phyloP scores from a whole-genome alignment of 495 filamentous ascomycete genomes.

The Penicillium pulvis region DNA sequence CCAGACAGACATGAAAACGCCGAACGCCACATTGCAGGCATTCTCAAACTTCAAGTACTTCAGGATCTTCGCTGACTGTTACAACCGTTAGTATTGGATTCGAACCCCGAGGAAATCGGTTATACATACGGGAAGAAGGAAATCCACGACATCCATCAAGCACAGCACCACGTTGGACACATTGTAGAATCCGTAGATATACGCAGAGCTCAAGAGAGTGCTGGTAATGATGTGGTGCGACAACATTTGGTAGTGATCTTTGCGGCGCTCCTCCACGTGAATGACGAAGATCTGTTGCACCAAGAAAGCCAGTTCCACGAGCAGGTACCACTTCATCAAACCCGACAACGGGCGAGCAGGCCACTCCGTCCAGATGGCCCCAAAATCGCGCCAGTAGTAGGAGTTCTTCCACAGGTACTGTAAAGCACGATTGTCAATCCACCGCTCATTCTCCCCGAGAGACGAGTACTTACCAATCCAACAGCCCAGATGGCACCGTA shows the following conservation, averaged over 20 bases:
- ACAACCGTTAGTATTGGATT: constrained; percentile 7
- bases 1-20: constrained; percentile 85
- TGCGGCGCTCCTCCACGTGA: constrained; percentile 89
- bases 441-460: neutral
- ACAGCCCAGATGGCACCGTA: constrained; percentile 75
- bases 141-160: constrained; percentile 91
- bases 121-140: constrained; percentile 76
- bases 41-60: constrained; percentile 80
- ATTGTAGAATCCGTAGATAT: constrained; percentile 79
- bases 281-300: constrained; percentile 92
- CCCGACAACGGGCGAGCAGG: constrained; percentile 72
- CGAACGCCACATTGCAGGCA: constrained; percentile 83
- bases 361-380: constrained; percentile 80
- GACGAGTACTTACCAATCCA: constrained; percentile 69
- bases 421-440: neutral
- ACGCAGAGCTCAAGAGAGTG: constrained; percentile 74
- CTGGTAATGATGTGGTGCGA: constrained; percentile 91
- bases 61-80: constrained; percentile 86
- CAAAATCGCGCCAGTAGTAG: constrained; percentile 74
- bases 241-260: constrained; percentile 96
- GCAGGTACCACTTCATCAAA: constrained; percentile 85
- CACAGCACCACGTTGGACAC: constrained; percentile 89
- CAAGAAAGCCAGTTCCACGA: constrained; percentile 91
- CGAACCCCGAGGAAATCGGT: neutral
- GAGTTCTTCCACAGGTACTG: constrained; percentile 83